Conservation (phyloP, 1,284 basidiomycete genomes). For the Athelia psychrophila region DNA sequence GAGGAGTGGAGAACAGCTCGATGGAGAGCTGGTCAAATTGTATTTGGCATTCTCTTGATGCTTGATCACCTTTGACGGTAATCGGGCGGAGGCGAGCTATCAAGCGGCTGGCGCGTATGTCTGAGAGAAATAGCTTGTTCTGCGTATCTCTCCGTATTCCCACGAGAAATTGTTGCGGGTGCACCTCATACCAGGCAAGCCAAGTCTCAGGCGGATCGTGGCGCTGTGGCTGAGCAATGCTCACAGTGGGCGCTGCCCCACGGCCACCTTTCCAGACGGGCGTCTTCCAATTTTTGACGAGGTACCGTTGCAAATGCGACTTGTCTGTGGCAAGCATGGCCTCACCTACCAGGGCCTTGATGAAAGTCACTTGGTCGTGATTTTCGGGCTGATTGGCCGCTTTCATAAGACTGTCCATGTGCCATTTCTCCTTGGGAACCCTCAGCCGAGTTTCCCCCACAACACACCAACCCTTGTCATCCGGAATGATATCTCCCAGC, state of each 20-base stretch:
- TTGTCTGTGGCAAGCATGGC: not conserved
- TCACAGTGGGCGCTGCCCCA: not conserved
- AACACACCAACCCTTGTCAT: not conserved
- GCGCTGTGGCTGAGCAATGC: not conserved
- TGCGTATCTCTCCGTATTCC: slow-evolving; percentile 38
- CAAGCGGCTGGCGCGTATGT: slow-evolving; percentile 39
- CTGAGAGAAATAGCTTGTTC: slow-evolving; percentile 34
- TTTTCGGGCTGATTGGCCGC: not conserved
- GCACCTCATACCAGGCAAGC: slow-evolving; percentile 38
- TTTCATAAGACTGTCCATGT: not conserved
- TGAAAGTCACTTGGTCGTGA: not conserved
- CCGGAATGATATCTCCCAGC: too few species aligned
- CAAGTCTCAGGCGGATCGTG: slow-evolving; percentile 27
- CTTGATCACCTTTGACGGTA: slow-evolving; percentile 10
- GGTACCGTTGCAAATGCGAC: not conserved
- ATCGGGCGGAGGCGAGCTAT: slow-evolving; percentile 40
- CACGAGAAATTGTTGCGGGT: slow-evolving; percentile 40
- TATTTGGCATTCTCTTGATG: not conserved
- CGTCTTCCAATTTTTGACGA: slow-evolving; percentile 25
- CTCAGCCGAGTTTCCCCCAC: not conserved
- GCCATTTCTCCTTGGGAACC: not conserved
- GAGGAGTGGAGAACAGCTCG: slow-evolving; percentile 11
- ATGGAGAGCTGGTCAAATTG: not conserved
- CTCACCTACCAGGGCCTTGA: not conserved
- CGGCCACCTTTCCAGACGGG: slow-evolving; percentile 25